These are phyloP conservation scores for Stagonosporopsis rhizophila DNA, from an alignment of 2,329 filamentous ascomycete genomes.

Conservation along the genomic window DNA sequence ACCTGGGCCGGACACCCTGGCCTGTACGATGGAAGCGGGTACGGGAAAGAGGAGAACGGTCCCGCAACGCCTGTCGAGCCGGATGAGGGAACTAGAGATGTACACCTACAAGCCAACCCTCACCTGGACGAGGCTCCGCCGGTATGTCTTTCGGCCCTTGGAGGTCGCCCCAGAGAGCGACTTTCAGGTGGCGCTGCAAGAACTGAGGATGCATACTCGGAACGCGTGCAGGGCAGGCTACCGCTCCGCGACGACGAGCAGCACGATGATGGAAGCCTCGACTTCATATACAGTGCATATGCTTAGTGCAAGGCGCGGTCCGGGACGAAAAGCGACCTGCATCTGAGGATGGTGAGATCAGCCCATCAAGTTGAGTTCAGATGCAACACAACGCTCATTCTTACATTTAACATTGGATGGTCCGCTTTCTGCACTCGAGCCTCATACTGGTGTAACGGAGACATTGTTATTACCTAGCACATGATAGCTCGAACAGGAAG, in stretches of 20 bases:
- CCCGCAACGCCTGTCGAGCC: constrained; percentile 6
- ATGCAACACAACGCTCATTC: constrained; percentile 4
- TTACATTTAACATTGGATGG: constrained; percentile 3
- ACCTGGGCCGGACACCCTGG: constrained; percentile 25
- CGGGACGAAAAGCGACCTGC: neutral
- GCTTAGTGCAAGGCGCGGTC: neutral
- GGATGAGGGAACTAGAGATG: constrained; percentile 3
- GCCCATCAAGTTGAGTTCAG: neutral
- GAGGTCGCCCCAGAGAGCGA: neutral
- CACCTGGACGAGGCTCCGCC: neutral
- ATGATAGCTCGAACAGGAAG: constrained; percentile 1
- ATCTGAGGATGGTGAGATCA: neutral
- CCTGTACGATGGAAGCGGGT: constrained; percentile 38
- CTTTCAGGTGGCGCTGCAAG: neutral
- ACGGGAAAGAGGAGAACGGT: constrained; percentile 21
- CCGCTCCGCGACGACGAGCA: neutral
- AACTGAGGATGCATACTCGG: neutral
- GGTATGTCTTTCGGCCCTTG: neutral
- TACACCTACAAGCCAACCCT: neutral
- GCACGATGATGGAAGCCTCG: neutral
- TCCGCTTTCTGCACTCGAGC: neutral
- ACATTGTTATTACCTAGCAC: constrained; percentile 8
- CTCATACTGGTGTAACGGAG: constrained; percentile 9
- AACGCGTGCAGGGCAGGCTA: neutral
- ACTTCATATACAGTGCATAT: constrained; percentile 9